A percentile compares a stretch with the other conserved stretches of the same genome.
phyloP scores from a whole-genome alignment of 768 basidiomycete genomes.

The Galerina marginata region DNA sequence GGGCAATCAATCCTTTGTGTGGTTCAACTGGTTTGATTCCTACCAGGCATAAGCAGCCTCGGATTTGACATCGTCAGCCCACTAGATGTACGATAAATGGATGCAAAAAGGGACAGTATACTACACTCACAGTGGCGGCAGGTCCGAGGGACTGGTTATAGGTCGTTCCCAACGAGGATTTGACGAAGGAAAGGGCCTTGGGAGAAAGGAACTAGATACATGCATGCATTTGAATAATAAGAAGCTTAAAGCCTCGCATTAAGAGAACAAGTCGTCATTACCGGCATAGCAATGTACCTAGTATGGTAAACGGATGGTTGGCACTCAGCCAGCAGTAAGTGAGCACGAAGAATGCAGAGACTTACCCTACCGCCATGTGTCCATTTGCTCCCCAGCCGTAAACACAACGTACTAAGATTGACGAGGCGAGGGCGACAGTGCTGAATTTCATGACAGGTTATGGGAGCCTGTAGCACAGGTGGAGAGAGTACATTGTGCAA shows the following conservation, averaged over 20 bases:
- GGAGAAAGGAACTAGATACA: constrained; percentile 50
- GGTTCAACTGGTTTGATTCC: constrained; percentile 11
- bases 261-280: constrained; percentile 9
- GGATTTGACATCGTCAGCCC: constrained; percentile 56
- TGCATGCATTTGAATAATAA: neutral
- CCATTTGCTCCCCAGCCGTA: constrained; percentile 48
- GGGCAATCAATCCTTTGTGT: neutral
- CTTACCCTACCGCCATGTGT: constrained; percentile 50
- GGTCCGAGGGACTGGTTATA: constrained; percentile 53
- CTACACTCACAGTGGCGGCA: constrained; percentile 47
- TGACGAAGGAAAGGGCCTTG: constrained; percentile 52
- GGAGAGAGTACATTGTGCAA: neutral
- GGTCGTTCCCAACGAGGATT: constrained; percentile 46
- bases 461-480: neutral
- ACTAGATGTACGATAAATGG: constrained; percentile 33
- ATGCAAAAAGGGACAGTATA: neutral
- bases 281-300: constrained; percentile 51
- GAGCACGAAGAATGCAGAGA: neutral
- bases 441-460: constrained; percentile 11
- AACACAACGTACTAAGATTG: constrained; percentile 21
- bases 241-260: neutral
- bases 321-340: neutral
- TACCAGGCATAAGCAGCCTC: constrained; percentile 44
- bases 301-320: neutral
- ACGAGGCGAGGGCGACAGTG: constrained; percentile 10